Percentiles rank a stretch among this genome's conserved stretches.
These are phyloP conservation scores for Aspergillus nomiae DNA, from an alignment of 2,329 filamentous ascomycete genomes.

Conservation along the genomic window DNA sequence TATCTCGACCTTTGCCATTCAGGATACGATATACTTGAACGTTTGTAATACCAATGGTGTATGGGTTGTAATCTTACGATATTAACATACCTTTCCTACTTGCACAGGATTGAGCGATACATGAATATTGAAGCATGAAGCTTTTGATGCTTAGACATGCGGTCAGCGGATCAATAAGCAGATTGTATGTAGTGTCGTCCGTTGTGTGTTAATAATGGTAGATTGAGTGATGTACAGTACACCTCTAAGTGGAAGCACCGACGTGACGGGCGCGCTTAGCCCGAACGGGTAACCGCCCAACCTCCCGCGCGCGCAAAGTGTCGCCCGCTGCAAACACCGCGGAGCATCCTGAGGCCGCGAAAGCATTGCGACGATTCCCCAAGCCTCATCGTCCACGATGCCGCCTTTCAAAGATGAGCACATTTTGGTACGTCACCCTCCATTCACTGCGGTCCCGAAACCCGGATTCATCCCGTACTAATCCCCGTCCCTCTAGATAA, in stretches of 20 bases:
- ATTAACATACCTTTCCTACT: background rate
- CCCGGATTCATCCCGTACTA: constrained; percentile 7
- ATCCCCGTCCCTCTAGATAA: constrained; percentile 40
- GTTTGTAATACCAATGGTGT: background rate
- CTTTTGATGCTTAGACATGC: background rate
- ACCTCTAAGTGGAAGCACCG: background rate
- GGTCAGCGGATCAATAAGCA: background rate
- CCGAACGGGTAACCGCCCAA: constrained; percentile 23
- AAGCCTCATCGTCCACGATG: constrained; percentile 36
- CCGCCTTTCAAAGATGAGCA: constrained; percentile 57
- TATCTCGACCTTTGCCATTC: background rate
- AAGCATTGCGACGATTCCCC: constrained; percentile 21
- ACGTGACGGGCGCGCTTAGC: constrained; percentile 23
- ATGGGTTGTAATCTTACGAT: background rate
- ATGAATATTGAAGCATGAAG: background rate
- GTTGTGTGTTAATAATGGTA: background rate
- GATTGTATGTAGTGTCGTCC: background rate
- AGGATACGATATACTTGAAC: background rate
- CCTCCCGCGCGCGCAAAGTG: constrained; percentile 23
- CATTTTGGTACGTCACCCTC: constrained; percentile 44
- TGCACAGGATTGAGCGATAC: background rate
- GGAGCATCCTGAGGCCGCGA: constrained; percentile 14
- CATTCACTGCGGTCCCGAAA: background rate
- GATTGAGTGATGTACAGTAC: background rate
- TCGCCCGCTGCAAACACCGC: constrained; percentile 23